Base-by-base conservation (phyloP, 495 filamentous ascomycete species). In the Sphaerosporella brunnea region DNA sequence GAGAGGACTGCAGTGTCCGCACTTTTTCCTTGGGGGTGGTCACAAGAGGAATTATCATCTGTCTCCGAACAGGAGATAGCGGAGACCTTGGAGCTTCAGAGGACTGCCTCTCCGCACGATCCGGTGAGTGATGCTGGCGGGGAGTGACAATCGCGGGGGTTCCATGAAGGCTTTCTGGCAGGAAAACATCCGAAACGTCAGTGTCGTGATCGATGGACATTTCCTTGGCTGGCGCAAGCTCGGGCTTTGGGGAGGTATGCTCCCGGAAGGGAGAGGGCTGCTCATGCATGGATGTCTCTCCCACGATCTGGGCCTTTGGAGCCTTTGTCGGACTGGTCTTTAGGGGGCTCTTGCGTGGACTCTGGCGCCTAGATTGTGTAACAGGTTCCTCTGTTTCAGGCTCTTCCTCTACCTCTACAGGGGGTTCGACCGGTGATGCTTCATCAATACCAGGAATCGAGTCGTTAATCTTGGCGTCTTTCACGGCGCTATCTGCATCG, bases 1-100 rank as follows among this genome's bases (percentile, higher is more conserved):
- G 60, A 1, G 58, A 68, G 25, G 73, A 80, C 49, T 73, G 66
- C 11, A 84, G 64, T 23, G 24, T 37, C 21, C 38, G 40, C 21
- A 23, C 38, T 23, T 45, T 57, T 18, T 36, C 37, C 36, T 46
- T 58, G 20, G 53, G 45, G 13, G 42, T 49, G 2, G 45, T 16
- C 5, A 55, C 42, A 18, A 56, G 34, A 3, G 51, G 51, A 15
- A 59, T 43, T 35, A 41, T 55, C 23, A 52, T 26, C 11, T 51
- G 53, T 8, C 41, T 53, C 7, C 55, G 41, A 8, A 58, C 37
- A 5, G 55, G 55, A 3, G 55, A 58, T 11, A 58, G 49, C 4
- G 55, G 55, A 15, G 37, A 40, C 2, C 37, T 13, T 16, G 37
- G 37, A 2, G 10, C 21, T 4, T 24, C 21, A 26, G 10, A 23